Percentiles rank a stretch among this genome's conserved stretches.
Conservation (phyloP, 129 eudicot species). For the Smallanthus sonchifolius region DNA sequence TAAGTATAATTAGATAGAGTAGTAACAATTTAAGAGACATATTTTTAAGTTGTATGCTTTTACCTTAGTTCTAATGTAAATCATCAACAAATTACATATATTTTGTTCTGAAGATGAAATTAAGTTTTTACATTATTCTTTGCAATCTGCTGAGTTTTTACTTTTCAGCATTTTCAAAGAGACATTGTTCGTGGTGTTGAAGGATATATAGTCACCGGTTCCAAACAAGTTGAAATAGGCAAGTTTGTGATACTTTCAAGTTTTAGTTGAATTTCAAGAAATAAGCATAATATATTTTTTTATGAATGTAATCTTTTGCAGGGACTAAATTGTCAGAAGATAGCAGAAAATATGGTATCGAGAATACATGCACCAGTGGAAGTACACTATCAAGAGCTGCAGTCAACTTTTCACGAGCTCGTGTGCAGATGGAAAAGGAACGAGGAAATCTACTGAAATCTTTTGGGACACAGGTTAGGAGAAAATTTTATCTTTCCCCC, state of each 20-base stretch:
- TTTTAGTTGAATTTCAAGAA: neutral
- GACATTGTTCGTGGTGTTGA: conserved; percentile 98
- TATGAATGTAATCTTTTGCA: conserved; percentile 22
- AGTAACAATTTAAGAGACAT: neutral
- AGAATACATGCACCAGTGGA: conserved; percentile 90
- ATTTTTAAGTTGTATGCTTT: neutral
- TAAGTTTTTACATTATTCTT: neutral
- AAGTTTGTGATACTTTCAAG: conserved; percentile 11
- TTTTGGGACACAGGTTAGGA: conserved; percentile 80
- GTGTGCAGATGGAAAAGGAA: conserved; percentile 83
- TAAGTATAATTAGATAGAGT: neutral
- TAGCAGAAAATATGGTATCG: conserved; percentile 85
- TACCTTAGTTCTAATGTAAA: neutral
- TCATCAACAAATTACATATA: neutral
- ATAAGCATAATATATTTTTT: neutral
- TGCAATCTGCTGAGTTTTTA: conserved; percentile 20
- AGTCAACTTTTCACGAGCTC: conserved; percentile 65
- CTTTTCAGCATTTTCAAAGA: conserved; percentile 85
- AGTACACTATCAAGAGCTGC: conserved; percentile 74
- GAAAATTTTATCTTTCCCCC: neutral
- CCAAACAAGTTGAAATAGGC: conserved; percentile 97
- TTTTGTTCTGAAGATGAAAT: conserved; percentile 10
- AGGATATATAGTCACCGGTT: conserved; percentile 87
- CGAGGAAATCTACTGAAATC: conserved; percentile 68
- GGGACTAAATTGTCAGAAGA: conserved; percentile 91